Evolutionary conservation across 225 moss, liverwort and hornwort species (phyloP), one percentile per base, ranked within the genome.

Genomic region (Physcomitrellopsis africana): DNA sequence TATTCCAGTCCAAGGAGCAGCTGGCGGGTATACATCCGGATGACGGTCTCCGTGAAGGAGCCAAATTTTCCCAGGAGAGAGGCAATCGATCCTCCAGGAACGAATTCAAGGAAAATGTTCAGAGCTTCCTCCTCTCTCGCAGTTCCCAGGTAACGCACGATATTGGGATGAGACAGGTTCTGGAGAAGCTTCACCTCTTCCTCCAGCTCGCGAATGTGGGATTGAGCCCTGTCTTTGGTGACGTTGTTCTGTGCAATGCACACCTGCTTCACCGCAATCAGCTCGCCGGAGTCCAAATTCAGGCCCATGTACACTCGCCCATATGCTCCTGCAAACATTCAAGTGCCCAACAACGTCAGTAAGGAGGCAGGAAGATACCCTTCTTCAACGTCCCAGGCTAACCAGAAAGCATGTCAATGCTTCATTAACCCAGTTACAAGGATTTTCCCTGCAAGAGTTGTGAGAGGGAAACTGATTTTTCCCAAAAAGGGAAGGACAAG

Each of bases 291-390:
- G 82, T 97, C 92, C 67, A 97, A 76, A 80, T 97, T 97, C 86
- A 97, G 86, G 18, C 97, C 94, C 96, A 94, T 94, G 45, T 97
- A 97, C n/a, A 97, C 96, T 53, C 96, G 91, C 45, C 96, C 96
- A 75, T 97, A 97, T 20, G 96, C 96, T 72, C 96, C 96, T 76
- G 94, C 87, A 53, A 54, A 55, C 18, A 58, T 18, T 53, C 65
- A n/a, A 42, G 53, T 6, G 24, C 22, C 57, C 67, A 37, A 45
- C 70, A 63, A 26, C 19, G 74, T 71, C 4, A 74, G 41, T 2
- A 16, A 51, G 23, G 19, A 63, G 42, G 42, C 17, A 15, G 16
- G 11, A 12, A 56, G 56, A 74, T 2, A 20, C 16, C 9, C 26
- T 8, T 16, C n/a, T 5, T 37, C 32, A 37, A 37, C 23, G 18